Conservation (phyloP, 352 stramenopile genomes). For the Phytophthora citrophthora region DNA sequence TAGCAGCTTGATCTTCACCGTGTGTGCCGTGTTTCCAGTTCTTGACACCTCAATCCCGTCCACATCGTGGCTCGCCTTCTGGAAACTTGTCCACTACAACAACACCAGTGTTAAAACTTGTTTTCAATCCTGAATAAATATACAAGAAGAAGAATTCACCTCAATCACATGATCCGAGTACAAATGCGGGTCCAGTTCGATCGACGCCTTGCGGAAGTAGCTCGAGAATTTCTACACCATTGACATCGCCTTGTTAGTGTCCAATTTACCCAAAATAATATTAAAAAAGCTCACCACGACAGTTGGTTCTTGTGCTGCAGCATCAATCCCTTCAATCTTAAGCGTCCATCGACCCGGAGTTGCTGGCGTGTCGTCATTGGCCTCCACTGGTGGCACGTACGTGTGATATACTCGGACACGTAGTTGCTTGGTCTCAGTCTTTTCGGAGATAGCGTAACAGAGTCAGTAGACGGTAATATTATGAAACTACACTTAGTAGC, state of each 20-base stretch:
- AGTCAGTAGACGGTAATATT: no score
- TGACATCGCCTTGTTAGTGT: neutral
- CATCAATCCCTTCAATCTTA: conserved; percentile 62
- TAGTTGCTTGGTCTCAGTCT: conserved; percentile 67
- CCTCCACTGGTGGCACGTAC: conserved; percentile 54
- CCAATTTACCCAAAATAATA: no score
- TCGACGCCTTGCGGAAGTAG: conserved; percentile 79
- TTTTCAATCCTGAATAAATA: neutral
- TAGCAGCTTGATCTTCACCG: conserved; percentile 72
- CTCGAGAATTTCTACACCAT: conserved; percentile 70
- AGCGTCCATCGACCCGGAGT: conserved; percentile 66
- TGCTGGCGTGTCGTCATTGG: conserved; percentile 33
- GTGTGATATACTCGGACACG: conserved; percentile 69
- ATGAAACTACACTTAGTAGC: no score
- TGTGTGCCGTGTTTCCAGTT: conserved; percentile 53
- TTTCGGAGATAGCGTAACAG: neutral
- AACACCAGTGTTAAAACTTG: neutral
- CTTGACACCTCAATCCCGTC: conserved; percentile 65
- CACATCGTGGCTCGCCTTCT: conserved; percentile 71
- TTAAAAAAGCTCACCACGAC: conserved; percentile 42
- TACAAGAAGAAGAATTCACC: conserved; percentile 25
- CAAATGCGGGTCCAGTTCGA: conserved; percentile 71
- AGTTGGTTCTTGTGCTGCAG: conserved; percentile 29
- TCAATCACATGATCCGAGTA: conserved; percentile 78
- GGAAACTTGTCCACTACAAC: conserved; percentile 77